Evolutionary conservation across 1,284 basidiomycete species (phyloP), one percentile per base, ranked within the genome.

Genomic region (Ganoderma lingzhi): DNA sequence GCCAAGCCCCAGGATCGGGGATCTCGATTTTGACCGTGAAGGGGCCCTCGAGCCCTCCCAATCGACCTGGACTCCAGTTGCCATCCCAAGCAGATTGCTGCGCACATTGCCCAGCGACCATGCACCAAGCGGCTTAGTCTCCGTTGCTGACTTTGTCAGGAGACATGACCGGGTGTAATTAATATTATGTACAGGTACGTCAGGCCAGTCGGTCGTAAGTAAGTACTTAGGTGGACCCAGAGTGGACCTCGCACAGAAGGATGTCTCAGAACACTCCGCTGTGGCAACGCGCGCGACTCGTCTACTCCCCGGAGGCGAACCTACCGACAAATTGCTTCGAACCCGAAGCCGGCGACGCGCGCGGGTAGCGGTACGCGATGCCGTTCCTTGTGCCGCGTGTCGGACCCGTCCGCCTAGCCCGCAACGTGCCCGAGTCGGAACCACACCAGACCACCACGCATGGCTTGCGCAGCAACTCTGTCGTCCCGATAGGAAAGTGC

Each of bases 221-320:
- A 23, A 51, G 23, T 23, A 23, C 23, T 23, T 28, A 14, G 19
- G 23, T 51, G 48, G 48, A 51, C 23, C 23, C 48, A 28, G 23
- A 15, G 9, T 51, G 45, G 8, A 48, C 6, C 45, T 0, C 48
- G 12, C 23, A 12, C 8, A 14, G 23, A 28, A 51, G 10, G 23
- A 28, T 28, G 48, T 51, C 48, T 28, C 10, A 23, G 23, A 51
- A 19, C 0, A 10, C 12, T 51, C 28, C 23, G 23, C 48, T 51
- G 48, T 51, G 48, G 23, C 48, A 51, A 51, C 48, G 48, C 48
- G 48, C 19, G 48, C 48, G 48, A 23, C 48, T 51, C 48, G 48
- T 51, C 15, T 35, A 17, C 30, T 14, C 30, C 30, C 30, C 53
- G 14, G 28, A 56, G 23, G 53, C 53, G 51, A 55, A 23, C 51